phyloP scores from a whole-genome alignment of 495 filamentous ascomycete genomes.

The Pyrenula massariospora region DNA sequence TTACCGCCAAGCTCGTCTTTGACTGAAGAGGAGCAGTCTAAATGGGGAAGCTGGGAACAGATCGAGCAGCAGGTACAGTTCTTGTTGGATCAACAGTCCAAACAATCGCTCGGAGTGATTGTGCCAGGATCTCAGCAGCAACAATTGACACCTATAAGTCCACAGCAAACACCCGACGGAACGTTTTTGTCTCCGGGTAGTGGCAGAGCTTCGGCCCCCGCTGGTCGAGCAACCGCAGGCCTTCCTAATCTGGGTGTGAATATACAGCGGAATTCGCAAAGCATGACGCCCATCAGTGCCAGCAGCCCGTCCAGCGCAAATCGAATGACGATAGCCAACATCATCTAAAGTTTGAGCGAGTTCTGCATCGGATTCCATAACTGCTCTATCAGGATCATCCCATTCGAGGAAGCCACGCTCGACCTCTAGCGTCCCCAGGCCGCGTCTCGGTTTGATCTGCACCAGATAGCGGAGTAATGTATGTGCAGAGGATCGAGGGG shows the following conservation, averaged over 20 bases:
- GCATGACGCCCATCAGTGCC: constrained; percentile 1
- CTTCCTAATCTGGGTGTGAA: constrained; percentile 11
- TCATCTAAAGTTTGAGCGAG: no score
- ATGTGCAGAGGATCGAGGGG: no score
- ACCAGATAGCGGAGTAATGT: no score
- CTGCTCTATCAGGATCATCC: no score
- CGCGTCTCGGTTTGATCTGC: no score
- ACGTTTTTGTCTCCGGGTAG: constrained; percentile 19
- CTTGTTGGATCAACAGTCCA: constrained; percentile 29
- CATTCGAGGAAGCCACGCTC: no score
- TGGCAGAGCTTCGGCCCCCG: constrained; percentile 23
- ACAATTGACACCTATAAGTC: constrained; percentile 8
- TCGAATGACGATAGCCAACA: constrained; percentile 72
- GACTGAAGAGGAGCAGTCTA: constrained; percentile 10
- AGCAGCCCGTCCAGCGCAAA: constrained; percentile 22
- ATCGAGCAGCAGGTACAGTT: constrained; percentile 36
- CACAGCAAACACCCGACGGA: constrained; percentile 9
- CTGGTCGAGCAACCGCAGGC: constrained; percentile 20
- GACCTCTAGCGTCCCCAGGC: no score
- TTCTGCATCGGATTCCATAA: no score
- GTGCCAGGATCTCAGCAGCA: constrained; percentile 4
- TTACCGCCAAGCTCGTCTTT: neutral
- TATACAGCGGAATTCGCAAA: constrained; percentile 26
- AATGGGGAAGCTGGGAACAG: constrained; percentile 42
- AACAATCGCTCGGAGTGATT: constrained; percentile 10